These are phyloP conservation scores for Populus pruinosa DNA, from an alignment of 345 rosid species.

Conservation along the genomic window DNA sequence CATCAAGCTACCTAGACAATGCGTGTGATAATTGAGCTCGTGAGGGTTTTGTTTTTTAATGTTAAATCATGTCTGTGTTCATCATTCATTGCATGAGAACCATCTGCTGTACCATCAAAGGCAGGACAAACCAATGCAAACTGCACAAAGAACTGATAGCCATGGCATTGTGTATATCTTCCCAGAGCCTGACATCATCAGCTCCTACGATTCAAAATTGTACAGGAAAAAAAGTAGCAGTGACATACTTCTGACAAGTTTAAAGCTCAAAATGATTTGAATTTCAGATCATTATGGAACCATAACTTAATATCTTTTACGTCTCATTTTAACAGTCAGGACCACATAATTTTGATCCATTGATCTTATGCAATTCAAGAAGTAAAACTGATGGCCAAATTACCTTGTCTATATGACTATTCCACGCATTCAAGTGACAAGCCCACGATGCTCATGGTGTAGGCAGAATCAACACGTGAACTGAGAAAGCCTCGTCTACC, in stretches of 20 bases:
- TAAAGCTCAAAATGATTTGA: neutral
- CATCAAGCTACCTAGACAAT: conserved; percentile 90
- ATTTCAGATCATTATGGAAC: neutral
- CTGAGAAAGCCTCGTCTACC: no score
- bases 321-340: neutral
- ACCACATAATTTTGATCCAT: neutral
- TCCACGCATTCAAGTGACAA: conserved; percentile 98
- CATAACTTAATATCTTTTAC: conserved; percentile 5
- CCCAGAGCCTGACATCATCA: conserved; percentile 85
- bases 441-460: conserved; percentile 96
- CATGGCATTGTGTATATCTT: conserved; percentile 97
- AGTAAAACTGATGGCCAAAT: conserved; percentile 18
- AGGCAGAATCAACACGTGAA: conserved; percentile 53
- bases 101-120: conserved; percentile 34
- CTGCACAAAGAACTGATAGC: conserved; percentile 97
- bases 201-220: conserved; percentile 67
- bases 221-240: conserved; percentile 23
- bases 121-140: conserved; percentile 74
- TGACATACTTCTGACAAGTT: conserved; percentile 4
- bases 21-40: conserved; percentile 65
- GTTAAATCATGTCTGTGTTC: conserved; percentile 24
- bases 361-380: neutral
- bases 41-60: conserved; percentile 41
- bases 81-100: conserved; percentile 31
- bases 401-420: conserved; percentile 93